Evolutionary conservation across 1,284 basidiomycete genomes (phyloP), one percentile per base, ranked within the genome.

Genomic region (Moesziomyces aphidis): DNA sequence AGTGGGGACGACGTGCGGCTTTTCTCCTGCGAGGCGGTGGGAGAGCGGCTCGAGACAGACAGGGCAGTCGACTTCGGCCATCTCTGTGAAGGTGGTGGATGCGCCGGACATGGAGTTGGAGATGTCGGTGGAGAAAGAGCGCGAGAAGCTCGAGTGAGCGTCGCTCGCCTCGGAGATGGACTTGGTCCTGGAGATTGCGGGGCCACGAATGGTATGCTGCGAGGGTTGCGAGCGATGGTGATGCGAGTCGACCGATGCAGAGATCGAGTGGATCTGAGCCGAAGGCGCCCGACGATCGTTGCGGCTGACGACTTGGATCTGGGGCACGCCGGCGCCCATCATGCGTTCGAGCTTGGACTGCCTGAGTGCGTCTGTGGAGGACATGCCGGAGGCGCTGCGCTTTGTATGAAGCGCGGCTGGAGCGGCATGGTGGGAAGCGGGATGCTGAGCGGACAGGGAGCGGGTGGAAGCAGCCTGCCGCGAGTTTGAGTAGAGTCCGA

Each of bases 1-100:
- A 81, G 94, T 91, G 31, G 96, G 96, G 26, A 97, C 91, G 61
- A 99, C 92, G 82, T 97, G 95, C 1, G 95, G 93, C 84, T 96
- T 97, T 86, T 99, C 96, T 19, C 96, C 95, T 0, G 73, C 64
- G 91, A 93, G 22, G 94, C 87, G 72, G 85, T 94, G 93, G 78
- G 90, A 92, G 77, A 95, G 90, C 2, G 92, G 91, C 82, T 95
- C 94, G 78, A 95, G 89, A 85, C 93, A 95, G 80, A 95, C 93
- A 28, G 94, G 94, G 80, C 94, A 95, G 78, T 92, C 91, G 47
- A 91, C 91, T 78, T 94, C 93, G 50, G 92, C 90, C 46, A 92
- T 91, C 48, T 87, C 84, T 34, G 87, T 70, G 69, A 90, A 89
- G 75, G 89, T 88, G 72, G 85, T 89, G 21, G 73, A 17, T 5